Evolutionary conservation across 352 stramenopile species (phyloP), one percentile per base, ranked within the genome.

Genomic region (Phytophthora sojae): DNA sequence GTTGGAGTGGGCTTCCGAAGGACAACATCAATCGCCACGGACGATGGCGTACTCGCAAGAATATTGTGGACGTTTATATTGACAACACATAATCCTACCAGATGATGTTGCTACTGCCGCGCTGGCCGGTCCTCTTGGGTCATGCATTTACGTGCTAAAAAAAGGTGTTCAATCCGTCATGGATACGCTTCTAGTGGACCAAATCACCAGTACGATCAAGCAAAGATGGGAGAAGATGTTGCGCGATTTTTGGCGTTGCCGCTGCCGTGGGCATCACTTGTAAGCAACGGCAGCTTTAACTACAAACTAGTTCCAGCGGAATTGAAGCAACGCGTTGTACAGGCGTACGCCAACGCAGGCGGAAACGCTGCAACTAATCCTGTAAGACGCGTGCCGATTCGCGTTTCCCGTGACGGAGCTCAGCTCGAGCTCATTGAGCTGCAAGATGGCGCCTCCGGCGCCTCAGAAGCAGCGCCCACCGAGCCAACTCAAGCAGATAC

Each of bases 1-100:
- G 5, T 55, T 57, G 57, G 2, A 44, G 57, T 44, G 51, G 69
- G 11, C 42, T 76, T 1, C 57, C 64, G 23, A 71, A 66, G 15
- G 50, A 52, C 21, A 57, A n/a, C 29, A 25, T 73, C 5, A 68
- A 68, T 23, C 58, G 26, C 1, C 47, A 47, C 39, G 61, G 55
- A 26, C 19, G 50, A 4, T 65, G 59, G 59, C n/a, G 59, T 42
- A 68, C 58, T 14, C 42, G 52, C 2, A 73, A 14, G 42, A 50
- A 5, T 42, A 42, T 42, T 42, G 32, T 42, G 32, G 32, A 42
- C 32, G 32, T 42, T 2, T 42, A 42, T 42, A 42, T 42, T 42
- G 11, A 42, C 6, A 42, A 42, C 32, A 42, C 32, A 5, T 5
- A 42, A 9, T 5, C 32, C 32, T 42, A 42, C 32, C 32, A 42